These are phyloP conservation scores for Aspergillus kassunensis DNA, from an alignment of 495 filamentous ascomycete species.

Conservation along the genomic window DNA sequence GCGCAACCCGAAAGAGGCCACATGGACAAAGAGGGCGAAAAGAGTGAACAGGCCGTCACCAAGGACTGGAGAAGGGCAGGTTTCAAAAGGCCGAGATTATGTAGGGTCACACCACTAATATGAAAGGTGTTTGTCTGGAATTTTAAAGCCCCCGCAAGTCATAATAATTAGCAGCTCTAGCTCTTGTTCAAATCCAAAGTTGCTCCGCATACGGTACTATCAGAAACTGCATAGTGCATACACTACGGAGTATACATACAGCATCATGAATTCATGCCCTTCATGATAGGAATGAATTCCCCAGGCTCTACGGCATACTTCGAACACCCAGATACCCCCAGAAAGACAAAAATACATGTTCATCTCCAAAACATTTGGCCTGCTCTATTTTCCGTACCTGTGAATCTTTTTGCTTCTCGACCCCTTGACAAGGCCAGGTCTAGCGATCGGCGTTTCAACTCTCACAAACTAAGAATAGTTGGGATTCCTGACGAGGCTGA, in stretches of 20 bases:
- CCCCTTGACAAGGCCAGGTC: conserved; percentile 4
- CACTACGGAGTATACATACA: too few species aligned
- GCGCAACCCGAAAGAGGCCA: background rate
- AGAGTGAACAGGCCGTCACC: background rate
- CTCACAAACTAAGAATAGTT: conserved; percentile 12
- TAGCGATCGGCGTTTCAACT: conserved; percentile 13
- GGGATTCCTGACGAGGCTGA: conserved; percentile 1
- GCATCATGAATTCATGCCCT: too few species aligned
- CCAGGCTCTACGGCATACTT: too few species aligned
- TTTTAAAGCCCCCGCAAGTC: background rate
- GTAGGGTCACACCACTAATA: conserved; percentile 8
- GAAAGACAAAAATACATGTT: too few species aligned
- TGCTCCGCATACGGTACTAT: too few species aligned
- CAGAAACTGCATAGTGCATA: too few species aligned
- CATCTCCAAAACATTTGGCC: too few species aligned
- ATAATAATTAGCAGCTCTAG: background rate
- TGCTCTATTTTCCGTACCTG: too few species aligned
- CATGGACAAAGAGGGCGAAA: conserved; percentile 1
- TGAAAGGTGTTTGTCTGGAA: conserved; percentile 1
- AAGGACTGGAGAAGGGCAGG: background rate
- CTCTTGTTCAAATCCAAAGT: too few species aligned
- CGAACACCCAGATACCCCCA: too few species aligned
- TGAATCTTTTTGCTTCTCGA: too few species aligned
- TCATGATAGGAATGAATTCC: too few species aligned
- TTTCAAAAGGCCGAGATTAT: background rate